Conservation (phyloP, 1,284 basidiomycete species). For the Sparassis latifolia region DNA sequence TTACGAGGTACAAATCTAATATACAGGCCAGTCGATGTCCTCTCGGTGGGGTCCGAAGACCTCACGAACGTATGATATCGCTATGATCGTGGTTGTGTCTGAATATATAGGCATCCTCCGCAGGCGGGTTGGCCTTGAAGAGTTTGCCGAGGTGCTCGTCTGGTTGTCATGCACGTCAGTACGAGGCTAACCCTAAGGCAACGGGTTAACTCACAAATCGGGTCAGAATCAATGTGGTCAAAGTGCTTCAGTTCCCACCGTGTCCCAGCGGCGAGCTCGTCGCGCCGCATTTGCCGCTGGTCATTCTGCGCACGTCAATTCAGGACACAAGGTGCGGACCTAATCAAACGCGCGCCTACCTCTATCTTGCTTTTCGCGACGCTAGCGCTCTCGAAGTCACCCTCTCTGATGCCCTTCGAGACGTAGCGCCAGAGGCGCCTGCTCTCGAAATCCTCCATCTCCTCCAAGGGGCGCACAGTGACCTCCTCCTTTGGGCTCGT, state of each 20-base stretch:
- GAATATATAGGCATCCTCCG: slow-evolving; percentile 65
- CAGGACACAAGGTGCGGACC: too few species aligned
- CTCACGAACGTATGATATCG: background rate
- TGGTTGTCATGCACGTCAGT: slow-evolving; percentile 18
- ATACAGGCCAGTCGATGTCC: background rate
- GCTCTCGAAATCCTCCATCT: slow-evolving; percentile 81
- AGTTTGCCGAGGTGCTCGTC: slow-evolving; percentile 55
- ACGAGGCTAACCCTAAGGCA: background rate
- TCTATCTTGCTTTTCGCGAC: slow-evolving; percentile 90
- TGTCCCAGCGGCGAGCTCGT: slow-evolving; percentile 70
- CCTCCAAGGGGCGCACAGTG: slow-evolving; percentile 48
- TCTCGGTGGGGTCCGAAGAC: background rate
- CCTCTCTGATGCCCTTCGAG: slow-evolving; percentile 85
- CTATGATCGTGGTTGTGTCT: slow-evolving; percentile 24
- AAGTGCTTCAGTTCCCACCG: slow-evolving; percentile 81
- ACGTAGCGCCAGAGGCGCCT: slow-evolving; percentile 84
- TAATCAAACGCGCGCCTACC: slow-evolving; percentile 36
- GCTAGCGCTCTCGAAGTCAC: slow-evolving; percentile 90
- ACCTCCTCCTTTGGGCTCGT: slow-evolving; percentile 69
- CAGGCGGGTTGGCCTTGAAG: slow-evolving; percentile 49
- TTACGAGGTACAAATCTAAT: slow-evolving; percentile 1
- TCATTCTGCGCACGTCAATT: slow-evolving; percentile 58
- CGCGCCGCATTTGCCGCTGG: slow-evolving; percentile 83
- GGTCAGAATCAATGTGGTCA: slow-evolving; percentile 57
- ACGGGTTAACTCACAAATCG: slow-evolving; percentile 49